Base-by-base conservation (phyloP, 2,329 filamentous ascomycete species). In the Colletotrichum tabaci region DNA sequence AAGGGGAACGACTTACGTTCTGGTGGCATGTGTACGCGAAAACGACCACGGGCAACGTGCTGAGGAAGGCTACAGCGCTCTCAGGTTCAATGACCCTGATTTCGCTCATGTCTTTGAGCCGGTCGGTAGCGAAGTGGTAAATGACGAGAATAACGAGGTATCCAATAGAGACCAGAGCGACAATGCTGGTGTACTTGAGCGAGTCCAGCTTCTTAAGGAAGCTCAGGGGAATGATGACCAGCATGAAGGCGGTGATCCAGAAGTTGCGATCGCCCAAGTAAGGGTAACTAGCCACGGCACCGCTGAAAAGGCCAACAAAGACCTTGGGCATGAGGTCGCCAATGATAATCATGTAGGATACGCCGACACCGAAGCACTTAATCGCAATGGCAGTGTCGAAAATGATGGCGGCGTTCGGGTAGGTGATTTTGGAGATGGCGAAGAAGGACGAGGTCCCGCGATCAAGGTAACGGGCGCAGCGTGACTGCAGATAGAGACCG, bases 21-120 rank as follows among this genome's bases (percentile, higher is more conserved):
- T 99, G 96, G 82, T 99, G 96, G 80, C 96, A 99, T 1, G 96
- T 99, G 81, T 98, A 99, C n/a, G 96, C 96, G 86, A 99, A 99
- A 2, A 99, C 94, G 67, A 98, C 95, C 64, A 99, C 95, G 0
- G 96, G 96, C 74, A 99, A 90, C 74, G 93, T 95, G 76, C 94
- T 94, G 64, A 99, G 86, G 8, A 93, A 91, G 46, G 93, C 89
- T 12, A 97, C 87, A 3, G 94, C 87, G 9, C 96, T 94, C 53
- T 91, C 92, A 92, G 94, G 98, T 73, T 89, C 85, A 74, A 98
- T 87, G 40, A 94, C 84, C 60, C 93, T 90, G 71, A 99, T 90
- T 12, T 92, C 89, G 15, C 94, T 92, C 64, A 94, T 90, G 63
- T 93, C 90, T 21, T 90, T 88, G 70, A 93, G 87, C 1, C 92